These are phyloP conservation scores for Fragosphaeria purpurea DNA, from an alignment of 2,329 filamentous ascomycete species.

Conservation along the genomic window DNA sequence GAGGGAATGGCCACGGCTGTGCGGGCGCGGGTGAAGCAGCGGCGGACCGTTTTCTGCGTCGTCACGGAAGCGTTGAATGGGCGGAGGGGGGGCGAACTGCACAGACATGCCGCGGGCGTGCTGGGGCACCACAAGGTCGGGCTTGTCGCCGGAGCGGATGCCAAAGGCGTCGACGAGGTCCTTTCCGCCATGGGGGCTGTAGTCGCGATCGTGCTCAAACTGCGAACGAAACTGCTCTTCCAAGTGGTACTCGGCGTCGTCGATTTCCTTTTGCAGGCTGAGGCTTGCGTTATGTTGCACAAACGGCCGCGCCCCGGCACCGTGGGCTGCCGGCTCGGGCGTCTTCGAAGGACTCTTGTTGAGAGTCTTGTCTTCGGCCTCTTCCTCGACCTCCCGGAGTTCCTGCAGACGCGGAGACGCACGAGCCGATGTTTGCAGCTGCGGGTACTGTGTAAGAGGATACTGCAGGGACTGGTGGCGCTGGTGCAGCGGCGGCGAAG, in stretches of 20 bases:
- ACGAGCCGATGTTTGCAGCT: constrained; percentile 44
- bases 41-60: constrained; percentile 45
- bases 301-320: constrained; percentile 13
- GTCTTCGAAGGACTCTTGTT: constrained; percentile 45
- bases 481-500: constrained; percentile 36
- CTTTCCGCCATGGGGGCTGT: constrained; percentile 51
- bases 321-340: constrained; percentile 31
- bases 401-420: constrained; percentile 58
- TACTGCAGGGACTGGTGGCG: constrained; percentile 52
- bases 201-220: constrained; percentile 62
- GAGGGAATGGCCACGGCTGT: constrained; percentile 62
- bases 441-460: constrained; percentile 45
- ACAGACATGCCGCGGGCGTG: constrained; percentile 37
- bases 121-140: constrained; percentile 13
- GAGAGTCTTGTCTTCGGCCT: constrained; percentile 26
- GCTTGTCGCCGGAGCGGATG: constrained; percentile 11
- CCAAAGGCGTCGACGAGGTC: constrained; percentile 18
- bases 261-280: constrained; percentile 72
- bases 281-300: constrained; percentile 61
- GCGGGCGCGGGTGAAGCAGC: constrained; percentile 63
- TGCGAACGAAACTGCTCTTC: constrained; percentile 72
- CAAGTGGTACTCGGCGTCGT: constrained; percentile 76
- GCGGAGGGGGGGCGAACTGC: constrained; percentile 29
- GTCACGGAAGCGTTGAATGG: constrained; percentile 41
- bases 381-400: constrained; percentile 64